Evolutionary conservation across 225 moss, liverwort and hornwort species (phyloP), one percentile per base, ranked within the genome.

Genomic region (Sphagnum tenellum): DNA sequence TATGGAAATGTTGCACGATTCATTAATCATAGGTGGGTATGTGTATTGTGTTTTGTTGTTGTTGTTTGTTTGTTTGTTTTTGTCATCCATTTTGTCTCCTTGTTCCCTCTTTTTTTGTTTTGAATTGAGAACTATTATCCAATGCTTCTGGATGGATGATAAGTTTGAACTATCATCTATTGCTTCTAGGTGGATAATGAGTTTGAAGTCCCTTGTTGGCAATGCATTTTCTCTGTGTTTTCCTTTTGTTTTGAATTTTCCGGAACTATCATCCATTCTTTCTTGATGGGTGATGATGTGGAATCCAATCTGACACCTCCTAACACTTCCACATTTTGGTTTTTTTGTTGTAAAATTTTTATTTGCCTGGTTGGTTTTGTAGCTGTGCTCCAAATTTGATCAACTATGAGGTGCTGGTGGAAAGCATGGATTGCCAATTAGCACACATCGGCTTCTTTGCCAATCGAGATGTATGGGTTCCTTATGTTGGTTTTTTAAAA

Each of bases 371-470:
- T 29, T 29, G 29, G 47, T 67, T 65, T 49, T 72, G 77, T 82
- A 96, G 96, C 69, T 98, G 96, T 84, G 84, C 83, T 60, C 96
- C 96, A 60, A 98, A 98, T 79, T 73, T 98, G 83, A 79, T 90
- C 64, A 98, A 98, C 67, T 93, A 98, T 76, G 93, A 92, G 76
- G 93, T 98, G 59, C 87, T 98, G 11, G 87, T 93, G 62, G 93
- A 98, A 69, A 93, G 92, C 74, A 87, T 98, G 89, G 96, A 98
- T 71, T 90, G 83, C 67, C 96, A 90, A 62, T 76, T 98, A 61
- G 96, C 96, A 64, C 96, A 98, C 57, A 98, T 98, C 70, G 96
- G 96, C 70, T 90, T 98, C 70, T 98, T 90, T 75, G 90, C 96
- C 72, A 87, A 93, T 75, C 86, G 89, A 51, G 90, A 98, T 85